A percentile compares a stretch with the other conserved stretches of the same genome.
Evolutionary conservation across 805 yeast species (phyloP).

Genomic region (Ogataea saltuana): DNA sequence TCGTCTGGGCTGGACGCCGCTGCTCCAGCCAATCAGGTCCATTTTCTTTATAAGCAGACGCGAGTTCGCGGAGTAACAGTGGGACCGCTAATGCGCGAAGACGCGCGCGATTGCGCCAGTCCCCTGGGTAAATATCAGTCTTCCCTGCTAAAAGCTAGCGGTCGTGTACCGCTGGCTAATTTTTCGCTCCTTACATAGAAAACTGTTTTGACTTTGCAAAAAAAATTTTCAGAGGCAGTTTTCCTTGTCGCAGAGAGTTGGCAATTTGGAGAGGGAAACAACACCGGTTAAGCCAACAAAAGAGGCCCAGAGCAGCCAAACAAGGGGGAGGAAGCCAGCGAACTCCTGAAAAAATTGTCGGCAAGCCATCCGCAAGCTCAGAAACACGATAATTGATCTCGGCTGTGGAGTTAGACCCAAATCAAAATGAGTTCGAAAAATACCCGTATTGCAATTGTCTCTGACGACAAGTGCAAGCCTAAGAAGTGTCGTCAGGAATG

Average conservation of each 20-base stretch:
- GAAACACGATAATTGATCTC: too few relatives aligned
- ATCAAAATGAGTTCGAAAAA: slow-evolving; percentile 39
- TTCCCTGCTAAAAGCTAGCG: background rate
- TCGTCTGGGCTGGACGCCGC: too few relatives aligned
- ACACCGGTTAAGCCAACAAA: background rate
- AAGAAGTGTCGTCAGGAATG: slow-evolving; percentile 99
- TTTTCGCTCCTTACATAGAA: background rate
- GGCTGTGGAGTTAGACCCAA: too few relatives aligned
- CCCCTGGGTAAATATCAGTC: slow-evolving; percentile 2
- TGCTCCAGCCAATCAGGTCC: slow-evolving; percentile 8
- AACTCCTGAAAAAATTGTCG: too few relatives aligned
- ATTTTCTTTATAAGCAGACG: slow-evolving; percentile 6
- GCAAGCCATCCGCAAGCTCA: too few relatives aligned
- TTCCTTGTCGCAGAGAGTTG: background rate
- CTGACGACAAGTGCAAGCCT: slow-evolving; percentile 94
- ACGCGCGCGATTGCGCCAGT: background rate
- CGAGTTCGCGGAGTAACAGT: slow-evolving; percentile 3
- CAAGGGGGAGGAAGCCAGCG: background rate
- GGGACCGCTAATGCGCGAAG: background rate
- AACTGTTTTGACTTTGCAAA: background rate
- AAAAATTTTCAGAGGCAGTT: slow-evolving; percentile 6
- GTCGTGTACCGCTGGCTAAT: slow-evolving; percentile 5
- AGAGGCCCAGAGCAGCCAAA: background rate
- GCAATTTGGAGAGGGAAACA: background rate
- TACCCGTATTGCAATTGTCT: slow-evolving; percentile 94